Evolutionary conservation across 306 rosid genomes (phyloP).

Genomic region (Parietaria judaica): DNA sequence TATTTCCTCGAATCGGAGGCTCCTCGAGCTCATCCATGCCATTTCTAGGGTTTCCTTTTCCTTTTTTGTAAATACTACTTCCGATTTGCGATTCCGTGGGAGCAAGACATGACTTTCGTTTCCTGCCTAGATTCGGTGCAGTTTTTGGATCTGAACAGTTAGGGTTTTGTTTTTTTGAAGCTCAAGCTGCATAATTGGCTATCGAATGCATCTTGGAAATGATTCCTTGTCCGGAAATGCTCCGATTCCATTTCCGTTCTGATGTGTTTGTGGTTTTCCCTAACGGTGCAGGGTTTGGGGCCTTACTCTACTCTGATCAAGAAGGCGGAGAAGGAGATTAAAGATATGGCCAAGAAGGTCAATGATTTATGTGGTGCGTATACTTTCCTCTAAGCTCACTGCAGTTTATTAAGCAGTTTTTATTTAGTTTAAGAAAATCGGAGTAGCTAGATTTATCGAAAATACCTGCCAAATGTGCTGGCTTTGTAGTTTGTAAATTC

Average conservation of each 20-base stretch:
- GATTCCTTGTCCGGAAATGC: not conserved
- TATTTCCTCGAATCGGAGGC: conserved; percentile 1
- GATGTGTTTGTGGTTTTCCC: not conserved
- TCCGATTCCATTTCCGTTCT: not conserved
- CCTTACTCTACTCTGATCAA: conserved; percentile 82
- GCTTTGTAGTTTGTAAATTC: not conserved
- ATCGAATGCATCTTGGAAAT: not conserved
- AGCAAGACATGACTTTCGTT: not conserved
- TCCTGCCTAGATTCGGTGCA: not conserved
- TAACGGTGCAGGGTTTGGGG: conserved; percentile 73
- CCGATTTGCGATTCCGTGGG: not conserved
- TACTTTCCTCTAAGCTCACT: not conserved
- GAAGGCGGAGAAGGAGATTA: conserved; percentile 83
- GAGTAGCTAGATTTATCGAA: not conserved
- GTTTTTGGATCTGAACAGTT: conserved; percentile 8
- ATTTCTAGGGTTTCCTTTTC: not conserved
- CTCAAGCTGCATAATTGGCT: not conserved
- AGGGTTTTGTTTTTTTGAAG: not conserved
- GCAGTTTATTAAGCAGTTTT: not conserved
- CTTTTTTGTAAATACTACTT: not conserved
- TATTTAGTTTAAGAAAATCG: too few species aligned
- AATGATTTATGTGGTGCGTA: conserved; percentile 81
- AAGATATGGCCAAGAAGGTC: conserved; percentile 94
- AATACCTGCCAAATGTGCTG: not conserved
- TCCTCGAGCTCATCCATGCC: not conserved